Base-by-base conservation (phyloP, 2,329 filamentous ascomycete species). In the Arthrobotrys megalospora region DNA sequence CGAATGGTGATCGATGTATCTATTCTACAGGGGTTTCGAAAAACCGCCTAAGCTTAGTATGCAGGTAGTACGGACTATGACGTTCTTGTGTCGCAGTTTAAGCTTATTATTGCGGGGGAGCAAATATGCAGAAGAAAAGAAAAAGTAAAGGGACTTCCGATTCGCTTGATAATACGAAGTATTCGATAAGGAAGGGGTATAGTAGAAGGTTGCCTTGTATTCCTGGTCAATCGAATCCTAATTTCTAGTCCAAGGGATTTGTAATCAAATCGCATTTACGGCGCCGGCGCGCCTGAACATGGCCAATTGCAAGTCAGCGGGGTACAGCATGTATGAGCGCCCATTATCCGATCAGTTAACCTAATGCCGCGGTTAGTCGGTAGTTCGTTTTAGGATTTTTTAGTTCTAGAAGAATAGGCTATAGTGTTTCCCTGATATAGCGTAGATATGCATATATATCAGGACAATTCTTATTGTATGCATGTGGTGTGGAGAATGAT, bases 301-400 rank as follows among this genome's bases (percentile, higher is more conserved):
- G 52, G 32, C 2, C 21, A n/a, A n/a, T n/a, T n/a, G n/a, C n/a
- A 60, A 41, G 24, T 43, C 55, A 28, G 55, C 36, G 55, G 55
- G 55, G 52, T 58, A 58, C 16, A 12, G 52, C 32, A 38, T 52
- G 48, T 36, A 19, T 32, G 52, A 58, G 55, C 36, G 19, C 10
- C 16, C n/a, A 38, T 38, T n/a, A 41, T 60, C 19, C 55, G 19
- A 58, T 21, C 6, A 11, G 16, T 38, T 24, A 53, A 4, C 24
- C 36, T 19, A 36, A 36, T 7, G 7, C n/a, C 6, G 16, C 2
- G 19, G 34, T 16, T 41, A 10, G 36, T 16, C 16, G n/a, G 32
- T 12, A 11, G 52, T n/a, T 43, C 19, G 10, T 43, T 60, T 60
- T 60, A 60, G 55, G 55, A 60, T 60, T 28, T 43, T 28, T 14